Percentiles rank a stretch among this genome's conserved stretches.
Evolutionary conservation across 495 filamentous ascomycete genomes (phyloP).

Genomic region (Staphylotrichum longicolle): DNA sequence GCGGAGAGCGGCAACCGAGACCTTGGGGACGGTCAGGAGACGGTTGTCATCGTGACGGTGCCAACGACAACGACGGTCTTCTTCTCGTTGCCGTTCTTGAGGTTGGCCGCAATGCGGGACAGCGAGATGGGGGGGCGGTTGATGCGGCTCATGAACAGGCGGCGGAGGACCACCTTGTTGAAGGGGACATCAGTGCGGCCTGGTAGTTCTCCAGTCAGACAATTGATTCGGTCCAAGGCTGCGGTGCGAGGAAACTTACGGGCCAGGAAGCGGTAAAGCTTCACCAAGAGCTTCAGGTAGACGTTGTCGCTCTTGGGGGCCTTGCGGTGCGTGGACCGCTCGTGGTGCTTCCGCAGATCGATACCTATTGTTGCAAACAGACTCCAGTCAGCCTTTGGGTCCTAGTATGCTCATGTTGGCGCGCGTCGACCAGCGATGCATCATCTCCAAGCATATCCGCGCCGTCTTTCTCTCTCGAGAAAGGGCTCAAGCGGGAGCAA

Average conservation of each 20-base stretch:
- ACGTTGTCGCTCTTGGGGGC: slow-evolving; percentile 97
- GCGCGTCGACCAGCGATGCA: slow-evolving; percentile 29
- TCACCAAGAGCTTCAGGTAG: slow-evolving; percentile 95
- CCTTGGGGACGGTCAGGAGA: slow-evolving; percentile 81
- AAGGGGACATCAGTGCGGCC: slow-evolving; percentile 94
- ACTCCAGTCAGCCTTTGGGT: slow-evolving; percentile 52
- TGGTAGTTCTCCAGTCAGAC: slow-evolving; percentile 34
- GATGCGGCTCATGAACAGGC: slow-evolving; percentile 95
- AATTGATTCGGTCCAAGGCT: too few species aligned
- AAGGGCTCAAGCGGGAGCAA: slow-evolving; percentile 5
- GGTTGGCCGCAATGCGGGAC: slow-evolving; percentile 76
- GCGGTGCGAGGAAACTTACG: slow-evolving; percentile 59
- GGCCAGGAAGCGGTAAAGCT: slow-evolving; percentile 97
- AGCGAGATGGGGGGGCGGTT: slow-evolving; percentile 95
- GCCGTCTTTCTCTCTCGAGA: slow-evolving; percentile 6
- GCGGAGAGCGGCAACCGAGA: slow-evolving; percentile 85
- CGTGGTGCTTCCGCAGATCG: slow-evolving; percentile 78
- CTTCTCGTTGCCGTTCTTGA: slow-evolving; percentile 66
- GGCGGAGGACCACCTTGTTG: slow-evolving; percentile 95
- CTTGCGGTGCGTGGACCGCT: slow-evolving; percentile 83
- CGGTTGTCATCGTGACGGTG: slow-evolving; percentile 97
- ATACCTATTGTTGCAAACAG: slow-evolving; percentile 55
- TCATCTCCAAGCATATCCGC: slow-evolving; percentile 17
- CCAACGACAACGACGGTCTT: slow-evolving; percentile 92
- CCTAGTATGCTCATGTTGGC: slow-evolving; percentile 48